Percentiles rank a stretch among this genome's conserved stretches.
Conservation (phyloP, 331 rosid species). For the Malus hybrid region DNA sequence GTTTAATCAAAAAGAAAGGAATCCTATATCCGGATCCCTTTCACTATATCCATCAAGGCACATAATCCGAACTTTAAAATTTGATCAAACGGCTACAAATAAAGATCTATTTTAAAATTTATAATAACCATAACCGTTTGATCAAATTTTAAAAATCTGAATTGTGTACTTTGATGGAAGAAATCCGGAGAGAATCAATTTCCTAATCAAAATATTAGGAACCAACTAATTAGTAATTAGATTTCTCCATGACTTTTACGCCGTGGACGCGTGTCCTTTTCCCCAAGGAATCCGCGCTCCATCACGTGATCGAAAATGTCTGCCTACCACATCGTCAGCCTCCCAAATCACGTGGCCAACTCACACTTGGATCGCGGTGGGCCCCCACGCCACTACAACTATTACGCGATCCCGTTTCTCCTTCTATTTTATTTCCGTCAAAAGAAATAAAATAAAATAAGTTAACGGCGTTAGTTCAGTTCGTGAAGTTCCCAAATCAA, state of each 20-base stretch:
- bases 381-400: conserved; percentile 18
- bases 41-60: rapidly evolving
- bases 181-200: too few relatives aligned
- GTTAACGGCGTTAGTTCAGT: not conserved
- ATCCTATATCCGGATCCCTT: too few relatives aligned
- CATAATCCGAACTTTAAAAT: too few relatives aligned
- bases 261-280: conserved; percentile 12
- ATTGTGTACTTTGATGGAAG: too few relatives aligned
- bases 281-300: conserved; percentile 41
- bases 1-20: not conserved
- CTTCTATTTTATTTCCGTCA: not conserved
- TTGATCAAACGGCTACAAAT: rapidly evolving
- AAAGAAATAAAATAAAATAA: not conserved
- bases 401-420: conserved; percentile 19
- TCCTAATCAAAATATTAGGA: not conserved
- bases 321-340: conserved; percentile 36
- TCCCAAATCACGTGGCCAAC: conserved; percentile 86
- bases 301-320: conserved; percentile 69
- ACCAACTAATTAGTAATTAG: not conserved
- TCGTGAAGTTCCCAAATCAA: not conserved
- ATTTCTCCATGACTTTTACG: not conserved
- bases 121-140: too few relatives aligned
- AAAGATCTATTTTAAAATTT: rapidly evolving
- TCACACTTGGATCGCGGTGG: conserved; percentile 34
- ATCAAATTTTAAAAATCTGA: too few relatives aligned